Conservation (phyloP, 495 filamentous ascomycete species). For the Pyrenopolyporus hunteri region DNA sequence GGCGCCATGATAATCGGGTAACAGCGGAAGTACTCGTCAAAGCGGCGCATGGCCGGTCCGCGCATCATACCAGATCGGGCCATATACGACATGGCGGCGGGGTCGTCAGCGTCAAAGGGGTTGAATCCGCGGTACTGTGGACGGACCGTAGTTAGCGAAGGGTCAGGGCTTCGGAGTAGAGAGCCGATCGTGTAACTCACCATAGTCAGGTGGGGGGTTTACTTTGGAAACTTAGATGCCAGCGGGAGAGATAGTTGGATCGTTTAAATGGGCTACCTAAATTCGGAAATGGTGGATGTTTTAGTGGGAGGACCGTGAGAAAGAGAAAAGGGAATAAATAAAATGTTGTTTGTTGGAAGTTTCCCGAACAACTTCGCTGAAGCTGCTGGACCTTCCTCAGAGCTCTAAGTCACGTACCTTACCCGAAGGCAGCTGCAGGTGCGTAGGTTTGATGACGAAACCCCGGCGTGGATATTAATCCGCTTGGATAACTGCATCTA, state of each 20-base stretch:
- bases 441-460: constrained; percentile 39
- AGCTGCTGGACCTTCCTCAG: constrained; percentile 11
- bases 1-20: constrained; percentile 94
- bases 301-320: too few species aligned
- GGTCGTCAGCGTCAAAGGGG: constrained; percentile 62
- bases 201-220: constrained; percentile 1
- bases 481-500: background rate
- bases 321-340: background rate
- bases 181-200: constrained; percentile 24
- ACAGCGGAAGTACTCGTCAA: constrained; percentile 97
- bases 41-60: constrained; percentile 60
- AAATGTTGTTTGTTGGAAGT: background rate
- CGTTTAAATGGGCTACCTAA: background rate
- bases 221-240: background rate
- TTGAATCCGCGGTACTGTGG: constrained; percentile 50
- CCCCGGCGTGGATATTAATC: constrained; percentile 20
- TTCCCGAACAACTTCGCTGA: background rate
- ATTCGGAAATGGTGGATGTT: background rate
- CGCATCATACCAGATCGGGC: constrained; percentile 47
- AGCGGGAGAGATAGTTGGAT: background rate
- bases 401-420: background rate
- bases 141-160: constrained; percentile 22
- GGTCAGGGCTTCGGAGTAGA: constrained; percentile 8
- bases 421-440: constrained; percentile 19
- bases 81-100: constrained; percentile 56